Base-by-base conservation (phyloP, 768 basidiomycete species). In the Termitomyces sp. region DNA sequence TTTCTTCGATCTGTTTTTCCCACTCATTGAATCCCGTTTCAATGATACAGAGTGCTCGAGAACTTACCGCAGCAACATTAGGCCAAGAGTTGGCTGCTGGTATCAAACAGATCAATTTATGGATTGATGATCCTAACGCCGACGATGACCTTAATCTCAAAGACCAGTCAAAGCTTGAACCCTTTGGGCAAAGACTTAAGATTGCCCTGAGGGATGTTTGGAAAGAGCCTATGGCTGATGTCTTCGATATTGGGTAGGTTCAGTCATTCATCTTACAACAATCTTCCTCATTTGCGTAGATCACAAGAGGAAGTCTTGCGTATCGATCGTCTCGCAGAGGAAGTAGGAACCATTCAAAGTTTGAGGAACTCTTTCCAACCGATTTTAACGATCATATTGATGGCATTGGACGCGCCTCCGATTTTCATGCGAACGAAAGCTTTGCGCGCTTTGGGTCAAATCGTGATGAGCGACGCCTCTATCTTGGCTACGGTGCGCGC, bases 401-500 rank as follows among this genome's bases (percentile, higher is more conserved):
- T 77, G 51, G 84, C 93, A 2, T 77, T 96, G 57, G 92, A 96
- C 63, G 89, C 91, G 0, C 82, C 90, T 4, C 83, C 86, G 3
- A 94, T 98, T 25, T 93, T 91, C 63, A 90, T 96, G 78, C 84
- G 97, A 31, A 95, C 94, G 0, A 98, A 98, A 68, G 96, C 96
- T 0, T 74, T 99, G 29, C 82, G 89, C 50, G 94, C 92, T 0
- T 76, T 98, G 4, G 91, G 94, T 3, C 85, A 92, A 63, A 89
- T 98, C 45, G 84, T 98, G 32, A 91, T 86, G 0, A 89, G 89
- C 56, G 97, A 98, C 69, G 85, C 94, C 0, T 84, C 81, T 13
- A 86, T 97, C 18, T 77, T 99, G 23, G 79, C 84, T 1, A 75
- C 82, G 33, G 92, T 95, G 59, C 48, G 85, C 7, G 33, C 35